A percentile compares a stretch with the other conserved stretches of the same genome.
These are phyloP conservation scores for Azolla pinnata DNA, from an alignment of 75 land plant genomes.

Conservation along the genomic window DNA sequence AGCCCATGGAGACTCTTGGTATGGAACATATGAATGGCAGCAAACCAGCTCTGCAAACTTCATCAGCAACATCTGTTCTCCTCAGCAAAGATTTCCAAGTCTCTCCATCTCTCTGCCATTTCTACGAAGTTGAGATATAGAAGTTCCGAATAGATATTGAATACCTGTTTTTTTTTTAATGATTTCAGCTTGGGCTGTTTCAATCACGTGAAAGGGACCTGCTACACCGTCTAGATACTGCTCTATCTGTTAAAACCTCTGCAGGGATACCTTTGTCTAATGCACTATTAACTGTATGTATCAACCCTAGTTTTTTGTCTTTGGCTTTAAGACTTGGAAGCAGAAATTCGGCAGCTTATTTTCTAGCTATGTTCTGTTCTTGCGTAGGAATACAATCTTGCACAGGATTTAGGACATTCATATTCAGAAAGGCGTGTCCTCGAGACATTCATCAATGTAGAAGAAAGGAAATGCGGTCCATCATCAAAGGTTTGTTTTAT, in stretches of 20 bases:
- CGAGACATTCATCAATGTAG: conserved; percentile 45
- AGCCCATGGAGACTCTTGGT: conserved; percentile 5
- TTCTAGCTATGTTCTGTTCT: background rate
- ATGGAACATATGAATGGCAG: conserved; percentile 11
- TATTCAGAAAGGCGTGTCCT: conserved; percentile 60
- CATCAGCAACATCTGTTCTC: background rate
- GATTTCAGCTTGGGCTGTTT: conserved; percentile 48
- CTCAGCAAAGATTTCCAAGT: conserved; percentile 9
- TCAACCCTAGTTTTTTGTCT: background rate
- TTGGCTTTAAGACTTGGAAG: background rate
- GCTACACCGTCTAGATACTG: conserved; percentile 47
- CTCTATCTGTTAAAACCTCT: conserved; percentile 37
- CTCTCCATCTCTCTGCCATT: background rate
- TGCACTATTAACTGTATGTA: conserved; percentile 48
- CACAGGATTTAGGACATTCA: conserved; percentile 78
- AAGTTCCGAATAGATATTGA: background rate
- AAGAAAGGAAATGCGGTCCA: conserved; percentile 30
- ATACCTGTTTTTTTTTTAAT: background rate
- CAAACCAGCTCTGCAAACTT: background rate
- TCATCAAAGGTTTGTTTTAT: conserved; percentile 48
- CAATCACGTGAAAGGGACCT: conserved; percentile 75
- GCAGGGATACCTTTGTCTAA: conserved; percentile 49
- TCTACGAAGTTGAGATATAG: background rate
- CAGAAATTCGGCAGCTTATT: background rate
- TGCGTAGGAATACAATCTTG: conserved; percentile 69